Evolutionary conservation across 169 alveolate species (phyloP).

Genomic region (Eimeria acervulina): DNA sequence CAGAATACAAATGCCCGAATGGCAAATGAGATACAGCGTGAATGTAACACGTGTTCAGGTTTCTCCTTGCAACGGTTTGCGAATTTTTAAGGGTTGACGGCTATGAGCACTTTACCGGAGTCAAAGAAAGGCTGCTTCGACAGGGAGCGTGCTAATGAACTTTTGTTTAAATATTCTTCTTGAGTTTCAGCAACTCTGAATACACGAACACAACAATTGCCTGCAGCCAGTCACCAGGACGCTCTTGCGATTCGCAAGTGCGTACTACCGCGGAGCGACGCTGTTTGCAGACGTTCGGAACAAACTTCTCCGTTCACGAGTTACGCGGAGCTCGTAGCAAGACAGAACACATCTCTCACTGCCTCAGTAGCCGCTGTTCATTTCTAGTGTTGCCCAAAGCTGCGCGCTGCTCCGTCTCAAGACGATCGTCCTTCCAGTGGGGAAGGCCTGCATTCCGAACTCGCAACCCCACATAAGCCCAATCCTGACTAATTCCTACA

Average conservation of each 20-base stretch:
- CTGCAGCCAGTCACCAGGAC: too few relatives aligned
- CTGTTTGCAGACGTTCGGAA: background rate
- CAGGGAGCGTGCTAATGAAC: background rate
- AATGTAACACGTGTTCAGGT: background rate
- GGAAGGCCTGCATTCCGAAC: constrained; percentile 24
- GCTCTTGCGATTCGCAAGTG: too few relatives aligned
- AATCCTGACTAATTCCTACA: too few relatives aligned
- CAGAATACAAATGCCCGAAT: background rate
- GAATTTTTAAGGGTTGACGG: background rate
- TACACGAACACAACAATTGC: background rate
- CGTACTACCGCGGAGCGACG: too few relatives aligned
- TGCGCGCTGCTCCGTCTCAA: constrained; percentile 27
- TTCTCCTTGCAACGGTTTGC: background rate
- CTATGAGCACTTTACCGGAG: background rate
- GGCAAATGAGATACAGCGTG: background rate
- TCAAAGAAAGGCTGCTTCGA: constrained; percentile 30
- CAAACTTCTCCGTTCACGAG: too few relatives aligned
- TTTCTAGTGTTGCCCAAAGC: constrained; percentile 38
- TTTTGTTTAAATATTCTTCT: constrained; percentile 35
- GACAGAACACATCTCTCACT: background rate
- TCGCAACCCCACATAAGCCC: too few relatives aligned
- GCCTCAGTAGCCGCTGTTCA: background rate
- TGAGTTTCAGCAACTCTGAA: constrained; percentile 41
- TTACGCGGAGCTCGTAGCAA: background rate
- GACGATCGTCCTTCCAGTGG: constrained; percentile 23